Conservation (phyloP, 495 filamentous ascomycete species). For the Hypoxylon crocopeplum region DNA sequence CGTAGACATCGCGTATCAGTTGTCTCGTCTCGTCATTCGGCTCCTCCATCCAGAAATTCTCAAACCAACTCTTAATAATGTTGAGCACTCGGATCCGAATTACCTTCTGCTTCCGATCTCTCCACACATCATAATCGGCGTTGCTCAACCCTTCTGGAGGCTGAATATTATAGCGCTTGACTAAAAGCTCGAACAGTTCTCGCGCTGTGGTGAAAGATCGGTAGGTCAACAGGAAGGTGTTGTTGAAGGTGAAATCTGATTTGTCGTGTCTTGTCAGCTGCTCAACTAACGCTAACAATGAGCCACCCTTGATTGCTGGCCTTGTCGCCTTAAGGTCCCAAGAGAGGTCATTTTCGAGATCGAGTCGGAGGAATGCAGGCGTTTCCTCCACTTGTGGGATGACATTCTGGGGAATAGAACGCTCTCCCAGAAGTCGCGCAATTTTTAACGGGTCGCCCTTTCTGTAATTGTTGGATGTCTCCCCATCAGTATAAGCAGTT, state of each 20-base stretch:
- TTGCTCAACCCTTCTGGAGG: constrained; percentile 83
- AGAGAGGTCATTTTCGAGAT: constrained; percentile 87
- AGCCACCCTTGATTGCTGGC: constrained; percentile 84
- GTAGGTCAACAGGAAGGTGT: constrained; percentile 96
- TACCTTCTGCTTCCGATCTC: constrained; percentile 91
- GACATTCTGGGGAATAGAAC: constrained; percentile 61
- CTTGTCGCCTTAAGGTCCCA: constrained; percentile 80
- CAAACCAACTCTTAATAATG: constrained; percentile 97
- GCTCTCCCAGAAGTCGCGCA: constrained; percentile 87
- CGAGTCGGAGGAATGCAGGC: constrained; percentile 83
- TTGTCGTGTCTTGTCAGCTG: constrained; percentile 95
- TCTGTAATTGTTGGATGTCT: constrained; percentile 64
- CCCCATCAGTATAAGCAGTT: constrained; percentile 71
- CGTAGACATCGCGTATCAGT: constrained; percentile 84
- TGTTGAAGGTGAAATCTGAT: constrained; percentile 94
- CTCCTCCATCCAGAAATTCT: constrained; percentile 98
- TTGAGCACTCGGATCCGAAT: constrained; percentile 97
- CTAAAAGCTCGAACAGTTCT: constrained; percentile 91
- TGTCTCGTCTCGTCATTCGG: constrained; percentile 81
- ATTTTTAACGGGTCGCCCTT: constrained; percentile 81
- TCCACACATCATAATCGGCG: constrained; percentile 84
- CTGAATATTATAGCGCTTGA: constrained; percentile 88
- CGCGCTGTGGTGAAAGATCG: constrained; percentile 89
- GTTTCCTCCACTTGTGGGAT: constrained; percentile 70
- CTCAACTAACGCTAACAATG: constrained; percentile 89